Base-by-base conservation (phyloP, 202 grass and related monocot species). In the Setaria italica region DNA sequence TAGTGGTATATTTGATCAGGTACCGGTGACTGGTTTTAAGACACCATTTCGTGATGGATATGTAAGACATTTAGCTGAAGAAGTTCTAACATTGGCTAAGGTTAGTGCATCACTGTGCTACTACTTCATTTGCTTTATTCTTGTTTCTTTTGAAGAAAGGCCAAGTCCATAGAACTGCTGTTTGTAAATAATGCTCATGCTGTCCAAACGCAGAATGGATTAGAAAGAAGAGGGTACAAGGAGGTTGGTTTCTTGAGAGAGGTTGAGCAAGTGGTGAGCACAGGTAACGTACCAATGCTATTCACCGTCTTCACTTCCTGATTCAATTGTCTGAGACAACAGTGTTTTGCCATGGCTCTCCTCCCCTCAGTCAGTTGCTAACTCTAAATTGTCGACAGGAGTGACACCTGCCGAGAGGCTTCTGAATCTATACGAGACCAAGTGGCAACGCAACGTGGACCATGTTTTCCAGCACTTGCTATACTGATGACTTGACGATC, bases 221-320 rank as follows among this genome's bases (percentile, higher is more conserved):
- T 99, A 82, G 88, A 99, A 88, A 99, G 97, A 90, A 94, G 97
- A 89, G 94, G 92, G 39, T 99, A 99, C 87, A 99, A 99, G 88
- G 97, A 99, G 87, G 85, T 80, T 83, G 94, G 97, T 37, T 99
- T 99, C 85, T 85, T 99, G 45, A 97, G 85, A 82, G 94, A 99
- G 77, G 97, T 99, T 0, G 80, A 90, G 74, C 87, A 90, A 58
- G 88, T 93, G 48, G 94, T 99, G 80, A 70, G 63, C 80, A 91
- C 94, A 77, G 97, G 97, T 94, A 81, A 80, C 3, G 19, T 78
- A 37, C 49, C 33, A 74, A 30, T 41, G 33, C 15, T 10, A 56
- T 67, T 55, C 46, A 55, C 25, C 12, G 39, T n/a, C 17, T 15
- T n/a, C 39, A 13, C n/a, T 72, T 62, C 16, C 76, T 72, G 49